These are phyloP conservation scores for Blastocystis sp. DNA, from an alignment of 352 stramenopile species.

Conservation along the genomic window DNA sequence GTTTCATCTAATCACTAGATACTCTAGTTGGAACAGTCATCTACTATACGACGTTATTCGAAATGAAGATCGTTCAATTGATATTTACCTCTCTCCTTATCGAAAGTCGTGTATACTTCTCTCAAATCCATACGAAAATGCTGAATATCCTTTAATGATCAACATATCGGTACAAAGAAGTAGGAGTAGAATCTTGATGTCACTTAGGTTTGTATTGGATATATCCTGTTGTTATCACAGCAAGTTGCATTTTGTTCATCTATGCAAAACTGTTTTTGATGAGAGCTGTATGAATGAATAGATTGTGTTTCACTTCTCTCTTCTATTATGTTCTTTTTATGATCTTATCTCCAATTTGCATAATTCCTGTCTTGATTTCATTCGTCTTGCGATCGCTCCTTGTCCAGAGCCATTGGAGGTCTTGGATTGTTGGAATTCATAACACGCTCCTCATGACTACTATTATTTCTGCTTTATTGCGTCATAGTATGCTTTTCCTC, in stretches of 20 bases:
- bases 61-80: not conserved
- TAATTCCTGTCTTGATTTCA: not conserved
- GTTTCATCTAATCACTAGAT: not conserved
- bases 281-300: not conserved
- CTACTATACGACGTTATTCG: not conserved
- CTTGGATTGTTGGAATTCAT: not conserved
- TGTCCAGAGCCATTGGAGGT: not conserved
- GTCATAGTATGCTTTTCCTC: not conserved
- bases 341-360: not conserved
- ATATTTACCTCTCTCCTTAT: conserved; percentile 30
- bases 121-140: not conserved
- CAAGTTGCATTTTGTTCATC: not conserved
- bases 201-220: not conserved
- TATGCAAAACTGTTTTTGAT: conserved; percentile 13
- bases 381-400: not conserved
- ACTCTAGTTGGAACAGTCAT: not conserved
- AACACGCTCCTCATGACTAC: not conserved
- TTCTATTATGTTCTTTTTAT: conserved; percentile 17
- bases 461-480: not conserved
- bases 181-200: not conserved
- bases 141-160: not conserved
- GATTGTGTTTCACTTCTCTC: not conserved
- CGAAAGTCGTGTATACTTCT: not conserved
- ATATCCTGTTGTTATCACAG: not conserved
- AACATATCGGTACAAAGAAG: not conserved